phyloP scores from a whole-genome alignment of 768 basidiomycete genomes.

The Tephrocybe sp. region DNA sequence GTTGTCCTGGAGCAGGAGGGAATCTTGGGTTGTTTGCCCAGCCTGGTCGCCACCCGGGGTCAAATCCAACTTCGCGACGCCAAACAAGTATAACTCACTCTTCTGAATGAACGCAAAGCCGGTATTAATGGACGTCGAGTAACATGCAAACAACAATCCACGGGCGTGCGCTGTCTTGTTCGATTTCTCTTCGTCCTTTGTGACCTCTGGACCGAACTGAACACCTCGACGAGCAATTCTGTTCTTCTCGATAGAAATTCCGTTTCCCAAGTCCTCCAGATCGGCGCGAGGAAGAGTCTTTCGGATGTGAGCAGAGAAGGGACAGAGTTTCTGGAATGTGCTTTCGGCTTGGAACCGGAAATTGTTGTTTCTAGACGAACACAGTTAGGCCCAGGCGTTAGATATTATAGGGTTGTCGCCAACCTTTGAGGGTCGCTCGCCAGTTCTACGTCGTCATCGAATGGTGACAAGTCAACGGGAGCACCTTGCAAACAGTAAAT shows the following conservation, averaged over 20 bases:
- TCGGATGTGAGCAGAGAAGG: slow-evolving; percentile 47
- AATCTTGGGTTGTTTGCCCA: slow-evolving; percentile 39
- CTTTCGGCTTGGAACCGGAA: slow-evolving; percentile 37
- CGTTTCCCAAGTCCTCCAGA: slow-evolving; percentile 24
- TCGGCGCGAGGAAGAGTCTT: slow-evolving; percentile 47
- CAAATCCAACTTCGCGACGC: not conserved
- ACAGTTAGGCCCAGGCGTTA: not conserved
- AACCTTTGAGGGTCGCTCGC: slow-evolving; percentile 35
- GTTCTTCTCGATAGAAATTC: slow-evolving; percentile 23
- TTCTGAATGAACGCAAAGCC: slow-evolving; percentile 43
- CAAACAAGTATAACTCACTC: slow-evolving; percentile 23
- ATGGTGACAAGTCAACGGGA: slow-evolving; percentile 43
- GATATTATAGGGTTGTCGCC: slow-evolving; percentile 1
- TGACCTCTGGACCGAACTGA: slow-evolving; percentile 52
- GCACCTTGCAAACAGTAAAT: slow-evolving; percentile 29
- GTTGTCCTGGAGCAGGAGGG: slow-evolving; percentile 29
- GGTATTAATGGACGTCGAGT: slow-evolving; percentile 37
- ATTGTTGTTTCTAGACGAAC: slow-evolving; percentile 34
- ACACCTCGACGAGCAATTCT: slow-evolving; percentile 49
- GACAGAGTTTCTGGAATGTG: slow-evolving; percentile 37
- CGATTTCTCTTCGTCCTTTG: slow-evolving; percentile 30
- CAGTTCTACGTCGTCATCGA: slow-evolving; percentile 38
- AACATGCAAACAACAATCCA: slow-evolving; percentile 45
- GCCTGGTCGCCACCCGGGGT: slow-evolving; percentile 17
- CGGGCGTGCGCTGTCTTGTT: slow-evolving; percentile 44